Percentiles rank a stretch among this genome's conserved stretches.
phyloP scores from a whole-genome alignment of 371 early-diverging fungal genomes.

The Capillidium rhysosporum region DNA sequence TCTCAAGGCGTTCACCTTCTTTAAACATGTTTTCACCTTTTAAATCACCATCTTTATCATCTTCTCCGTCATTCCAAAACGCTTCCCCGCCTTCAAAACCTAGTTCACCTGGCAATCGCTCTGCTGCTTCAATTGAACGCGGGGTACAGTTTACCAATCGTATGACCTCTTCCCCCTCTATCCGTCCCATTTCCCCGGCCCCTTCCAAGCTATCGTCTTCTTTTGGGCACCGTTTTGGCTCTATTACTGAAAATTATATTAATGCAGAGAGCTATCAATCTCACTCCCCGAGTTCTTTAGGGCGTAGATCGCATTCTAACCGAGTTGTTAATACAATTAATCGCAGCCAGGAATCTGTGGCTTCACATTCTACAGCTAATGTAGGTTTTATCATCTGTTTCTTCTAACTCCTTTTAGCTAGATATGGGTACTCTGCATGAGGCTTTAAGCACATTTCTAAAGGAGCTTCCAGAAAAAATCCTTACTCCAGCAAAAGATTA shows the following conservation, averaged over 20 bases:
- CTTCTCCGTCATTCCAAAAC: constrained; percentile 7
- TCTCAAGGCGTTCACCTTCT: not conserved
- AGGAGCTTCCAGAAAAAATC: no score
- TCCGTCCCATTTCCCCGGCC: constrained; percentile 2
- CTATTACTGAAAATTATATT: not conserved
- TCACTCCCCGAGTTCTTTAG: not conserved
- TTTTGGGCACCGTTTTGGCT: constrained; percentile 5
- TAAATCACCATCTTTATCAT: constrained; percentile 10
- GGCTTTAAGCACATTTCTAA: no score
- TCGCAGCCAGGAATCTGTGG: not conserved
- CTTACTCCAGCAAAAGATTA: no score
- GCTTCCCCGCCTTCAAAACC: not conserved
- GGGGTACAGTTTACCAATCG: not conserved
- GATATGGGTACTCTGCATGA: no score
- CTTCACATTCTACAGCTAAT: no score
- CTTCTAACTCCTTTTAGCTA: no score
- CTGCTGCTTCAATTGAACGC: not conserved
- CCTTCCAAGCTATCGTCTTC: constrained; percentile 3
- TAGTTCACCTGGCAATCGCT: constrained; percentile 6
- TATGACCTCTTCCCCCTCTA: not conserved
- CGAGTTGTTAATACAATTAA: not conserved
- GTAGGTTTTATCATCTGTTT: no score
- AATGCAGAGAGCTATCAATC: not conserved
- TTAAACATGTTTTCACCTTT: constrained; percentile 8
- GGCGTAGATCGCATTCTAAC: not conserved